Conservation (phyloP, 108 stramenopile species). For the Craspedostauros australis region DNA sequence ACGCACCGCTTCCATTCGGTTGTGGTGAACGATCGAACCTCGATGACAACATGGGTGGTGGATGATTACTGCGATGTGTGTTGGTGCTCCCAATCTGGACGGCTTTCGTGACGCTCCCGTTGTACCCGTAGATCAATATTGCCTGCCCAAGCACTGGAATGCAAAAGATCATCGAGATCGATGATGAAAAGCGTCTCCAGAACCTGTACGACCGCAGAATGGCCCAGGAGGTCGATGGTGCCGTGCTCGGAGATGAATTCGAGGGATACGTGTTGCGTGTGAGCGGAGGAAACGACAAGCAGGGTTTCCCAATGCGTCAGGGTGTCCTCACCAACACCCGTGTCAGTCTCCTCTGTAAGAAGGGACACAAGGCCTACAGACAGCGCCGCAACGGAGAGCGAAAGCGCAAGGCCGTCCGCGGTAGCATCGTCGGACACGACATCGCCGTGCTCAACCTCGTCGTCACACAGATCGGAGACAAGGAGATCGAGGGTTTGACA, state of each 20-base stretch:
- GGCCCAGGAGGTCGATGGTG: conserved; percentile 96
- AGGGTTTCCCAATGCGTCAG: conserved; percentile 99
- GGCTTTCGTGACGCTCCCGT: too few species aligned
- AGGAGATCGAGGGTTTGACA: conserved; percentile 90
- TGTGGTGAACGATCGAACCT: too few species aligned
- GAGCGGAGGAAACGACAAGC: conserved; percentile 99
- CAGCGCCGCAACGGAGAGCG: conserved; percentile 96
- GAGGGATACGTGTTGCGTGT: conserved; percentile 97
- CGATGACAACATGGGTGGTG: too few species aligned
- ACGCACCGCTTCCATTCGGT: too few species aligned
- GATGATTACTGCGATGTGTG: too few species aligned
- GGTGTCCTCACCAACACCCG: conserved; percentile 97
- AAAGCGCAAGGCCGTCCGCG: conserved; percentile 99
- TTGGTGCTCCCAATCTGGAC: too few species aligned
- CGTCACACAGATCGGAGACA: conserved; percentile 92
- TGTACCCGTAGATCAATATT: conserved; percentile 89
- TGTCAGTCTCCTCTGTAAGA: conserved; percentile 91
- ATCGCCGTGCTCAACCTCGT: conserved; percentile 98
- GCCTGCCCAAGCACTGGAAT: conserved; percentile 94
- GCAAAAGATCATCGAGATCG: conserved; percentile 98
- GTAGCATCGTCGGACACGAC: conserved; percentile 98
- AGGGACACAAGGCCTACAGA: conserved; percentile 90
- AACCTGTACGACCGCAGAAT: conserved; percentile 98
- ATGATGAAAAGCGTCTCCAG: conserved; percentile 98
- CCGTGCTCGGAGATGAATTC: conserved; percentile 96